phyloP scores from a whole-genome alignment of 1,139 yeast genomes.

The Geotrichum restrictum region DNA sequence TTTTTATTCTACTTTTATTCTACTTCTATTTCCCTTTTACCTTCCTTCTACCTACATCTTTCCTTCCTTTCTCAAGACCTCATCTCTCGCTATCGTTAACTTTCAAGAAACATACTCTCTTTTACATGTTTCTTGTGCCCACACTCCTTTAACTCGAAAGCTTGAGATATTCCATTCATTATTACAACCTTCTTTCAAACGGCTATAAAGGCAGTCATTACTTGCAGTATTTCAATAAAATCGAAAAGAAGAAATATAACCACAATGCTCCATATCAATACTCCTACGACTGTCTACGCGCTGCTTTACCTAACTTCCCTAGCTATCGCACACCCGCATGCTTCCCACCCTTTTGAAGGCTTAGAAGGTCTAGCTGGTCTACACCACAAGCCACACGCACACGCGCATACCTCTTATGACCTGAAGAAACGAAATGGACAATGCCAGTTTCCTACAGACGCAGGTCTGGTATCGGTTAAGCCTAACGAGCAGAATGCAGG shows the following conservation, averaged over 20 bases:
- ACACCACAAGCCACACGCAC: not conserved
- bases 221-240: too few relatives aligned
- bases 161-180: too few relatives aligned
- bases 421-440: conserved; percentile 36
- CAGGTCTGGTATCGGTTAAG: conserved; percentile 67
- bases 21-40: too few relatives aligned
- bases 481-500: conserved; percentile 60
- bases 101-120: not conserved
- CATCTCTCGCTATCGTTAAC: too few relatives aligned
- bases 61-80: too few relatives aligned
- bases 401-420: conserved; percentile 3
- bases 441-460: conserved; percentile 63
- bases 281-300: too few relatives aligned
- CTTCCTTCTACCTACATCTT: too few relatives aligned
- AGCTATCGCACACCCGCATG: too few relatives aligned
- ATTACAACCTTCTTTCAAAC: not conserved
- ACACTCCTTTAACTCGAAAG: not conserved
- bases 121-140: not conserved
- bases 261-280: too few relatives aligned
- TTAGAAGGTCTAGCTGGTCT: not conserved
- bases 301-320: too few relatives aligned
- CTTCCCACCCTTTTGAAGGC: not conserved
- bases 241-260: too few relatives aligned
- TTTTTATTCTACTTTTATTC: too few relatives aligned
- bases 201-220: not conserved